Base-by-base conservation (phyloP, 495 filamentous ascomycete species). In the Clavariopsis aquatica region DNA sequence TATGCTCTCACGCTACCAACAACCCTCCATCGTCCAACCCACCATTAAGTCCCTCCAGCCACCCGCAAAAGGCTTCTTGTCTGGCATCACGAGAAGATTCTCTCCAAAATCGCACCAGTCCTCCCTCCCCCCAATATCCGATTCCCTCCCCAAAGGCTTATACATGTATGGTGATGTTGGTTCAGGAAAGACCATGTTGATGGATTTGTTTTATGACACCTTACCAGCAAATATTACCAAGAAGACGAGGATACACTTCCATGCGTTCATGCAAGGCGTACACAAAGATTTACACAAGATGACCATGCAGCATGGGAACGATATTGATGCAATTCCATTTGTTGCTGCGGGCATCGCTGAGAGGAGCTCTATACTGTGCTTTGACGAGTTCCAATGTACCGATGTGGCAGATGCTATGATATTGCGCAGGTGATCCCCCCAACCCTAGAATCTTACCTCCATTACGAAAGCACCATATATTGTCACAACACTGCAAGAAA, bases 341-440 rank as follows among this genome's bases (percentile, higher is more conserved):
- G 88, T 98, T 34, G 93, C 92, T 3, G 94, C 94, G 15, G 89
- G 92, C 75, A 91, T 98, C 72, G 93, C 94, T 1, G 87, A 91
- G 71, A 82, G 85, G 53, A 87, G 86, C 27, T 91, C 87, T 63
- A 91, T 98, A 29, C 79, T 98, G 19, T 98, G 94, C 74, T 98
- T 98, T 71, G 94, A 98, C 76, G 94, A 98, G 80, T 98, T 98
- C 73, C 94, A 98, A 73, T 96, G 93, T 74, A 98, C 94, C 24
- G 94, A 98, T 78, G 93, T 98, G 20, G 94, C 95, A 12, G 95
- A 98, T 81, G 94, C 94, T 53, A 98, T 98, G 94, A 98, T 98
- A 71, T 74, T 98, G 66, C 80, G 94, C 63, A 82, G 88, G 85
- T 87, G 73, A 19, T n/a, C 20, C 10, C 20, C 10, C 24, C 23